Conservation (phyloP, 2,329 filamentous ascomycete genomes). For the Colletotrichum sp. region DNA sequence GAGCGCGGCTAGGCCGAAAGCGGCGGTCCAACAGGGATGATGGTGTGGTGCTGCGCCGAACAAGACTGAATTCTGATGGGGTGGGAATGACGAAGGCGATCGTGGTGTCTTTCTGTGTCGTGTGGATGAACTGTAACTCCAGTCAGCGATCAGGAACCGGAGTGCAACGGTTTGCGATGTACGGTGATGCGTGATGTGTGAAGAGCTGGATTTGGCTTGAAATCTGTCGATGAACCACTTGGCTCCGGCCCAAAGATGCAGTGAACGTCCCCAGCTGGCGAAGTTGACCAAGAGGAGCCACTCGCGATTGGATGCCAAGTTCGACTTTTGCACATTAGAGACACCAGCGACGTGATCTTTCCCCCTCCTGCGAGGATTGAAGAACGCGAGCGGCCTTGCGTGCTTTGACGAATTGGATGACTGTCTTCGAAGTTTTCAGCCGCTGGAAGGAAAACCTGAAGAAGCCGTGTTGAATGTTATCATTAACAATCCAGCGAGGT, state of each 20-base stretch:
- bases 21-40: not conserved
- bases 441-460: not conserved
- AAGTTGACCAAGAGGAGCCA: not conserved
- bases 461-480: not conserved
- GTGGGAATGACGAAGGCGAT: slow-evolving; percentile 1
- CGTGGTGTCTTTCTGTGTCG: not conserved
- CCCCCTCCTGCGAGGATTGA: not conserved
- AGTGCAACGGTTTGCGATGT: not conserved
- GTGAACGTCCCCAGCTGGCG: not conserved
- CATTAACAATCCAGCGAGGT: not conserved
- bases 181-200: not conserved
- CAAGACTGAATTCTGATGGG: not conserved
- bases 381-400: not conserved
- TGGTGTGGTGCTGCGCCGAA: slow-evolving; percentile 6
- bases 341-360: not conserved
- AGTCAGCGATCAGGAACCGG: slow-evolving; percentile 6
- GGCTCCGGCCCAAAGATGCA: not conserved
- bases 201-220: not conserved
- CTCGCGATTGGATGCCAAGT: not conserved
- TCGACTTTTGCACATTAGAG: slow-evolving; percentile 2
- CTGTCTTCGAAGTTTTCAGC: not conserved
- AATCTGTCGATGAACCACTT: not conserved
- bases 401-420: not conserved
- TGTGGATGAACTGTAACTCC: slow-evolving; percentile 3
- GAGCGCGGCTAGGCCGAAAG: not conserved